These are phyloP conservation scores for Allantophomopsis lycopodina DNA, from an alignment of 2,329 filamentous ascomycete genomes.

Conservation along the genomic window DNA sequence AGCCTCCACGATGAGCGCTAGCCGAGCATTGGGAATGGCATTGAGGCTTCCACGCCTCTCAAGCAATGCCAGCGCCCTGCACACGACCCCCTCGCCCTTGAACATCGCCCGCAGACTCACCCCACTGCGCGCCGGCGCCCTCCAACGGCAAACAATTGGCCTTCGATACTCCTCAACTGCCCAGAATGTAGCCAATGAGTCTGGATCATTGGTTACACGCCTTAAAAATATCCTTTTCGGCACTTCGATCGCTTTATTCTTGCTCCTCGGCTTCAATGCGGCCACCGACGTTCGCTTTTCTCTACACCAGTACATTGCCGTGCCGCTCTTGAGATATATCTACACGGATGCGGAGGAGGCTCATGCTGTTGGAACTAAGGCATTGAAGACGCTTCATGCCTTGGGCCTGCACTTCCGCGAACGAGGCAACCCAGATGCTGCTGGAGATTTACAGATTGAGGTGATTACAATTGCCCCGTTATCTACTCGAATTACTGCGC, in stretches of 20 bases:
- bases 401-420: constrained; percentile 74
- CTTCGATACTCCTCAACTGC: no score
- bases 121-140: no score
- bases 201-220: constrained; percentile 18
- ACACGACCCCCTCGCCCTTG: no score
- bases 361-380: constrained; percentile 65
- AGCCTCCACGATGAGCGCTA: no score
- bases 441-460: constrained; percentile 5
- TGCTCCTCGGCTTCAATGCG: constrained; percentile 45
- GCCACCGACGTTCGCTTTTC: constrained; percentile 63
- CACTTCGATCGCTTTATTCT: constrained; percentile 33
- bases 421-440: constrained; percentile 3
- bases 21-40: no score
- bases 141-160: no score
- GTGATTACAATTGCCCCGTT: neutral
- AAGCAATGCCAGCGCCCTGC: no score
- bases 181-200: no score
- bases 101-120: no score
- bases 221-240: constrained; percentile 36
- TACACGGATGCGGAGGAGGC: constrained; percentile 78
- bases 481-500: no score
- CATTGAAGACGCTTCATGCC: constrained; percentile 58
- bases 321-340: constrained; percentile 49
- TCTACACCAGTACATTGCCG: constrained; percentile 52
- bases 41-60: no score